Evolutionary conservation across 495 filamentous ascomycete genomes (phyloP).

Genomic region (Tuber indicum): DNA sequence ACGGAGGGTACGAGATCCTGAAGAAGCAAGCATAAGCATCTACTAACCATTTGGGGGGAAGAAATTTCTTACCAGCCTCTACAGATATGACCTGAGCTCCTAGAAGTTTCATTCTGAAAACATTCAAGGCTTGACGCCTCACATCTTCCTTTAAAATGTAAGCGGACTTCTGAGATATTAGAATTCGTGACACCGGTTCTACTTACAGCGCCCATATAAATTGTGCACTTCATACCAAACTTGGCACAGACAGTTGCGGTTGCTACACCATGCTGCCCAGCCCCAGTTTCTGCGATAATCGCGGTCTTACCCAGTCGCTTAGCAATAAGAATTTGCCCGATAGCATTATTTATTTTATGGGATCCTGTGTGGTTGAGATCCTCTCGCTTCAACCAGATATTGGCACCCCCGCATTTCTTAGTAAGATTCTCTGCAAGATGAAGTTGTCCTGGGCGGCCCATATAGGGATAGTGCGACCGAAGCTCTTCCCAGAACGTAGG

Average conservation of each 20-base stretch:
- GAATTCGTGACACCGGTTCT: neutral
- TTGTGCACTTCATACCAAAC: slow-evolving; percentile 90
- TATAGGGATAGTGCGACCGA: slow-evolving; percentile 93
- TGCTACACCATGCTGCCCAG: slow-evolving; percentile 91
- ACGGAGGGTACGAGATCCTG: slow-evolving; percentile 59
- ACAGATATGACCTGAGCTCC: slow-evolving; percentile 82
- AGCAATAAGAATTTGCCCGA: slow-evolving; percentile 83
- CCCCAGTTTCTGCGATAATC: slow-evolving; percentile 93
- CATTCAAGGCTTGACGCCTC: slow-evolving; percentile 84
- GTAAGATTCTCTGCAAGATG: slow-evolving; percentile 84
- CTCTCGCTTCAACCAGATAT: slow-evolving; percentile 92
- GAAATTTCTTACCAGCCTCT: slow-evolving; percentile 59
- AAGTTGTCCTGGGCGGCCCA: slow-evolving; percentile 87
- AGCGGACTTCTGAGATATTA: neutral
- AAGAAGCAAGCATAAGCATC: neutral
- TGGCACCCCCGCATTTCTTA: slow-evolving; percentile 79
- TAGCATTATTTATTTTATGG: slow-evolving; percentile 96
- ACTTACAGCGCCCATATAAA: slow-evolving; percentile 80
- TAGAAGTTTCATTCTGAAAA: slow-evolving; percentile 93
- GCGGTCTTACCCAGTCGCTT: slow-evolving; percentile 76
- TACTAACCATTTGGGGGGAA: neutral
- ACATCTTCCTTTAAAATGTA: slow-evolving; percentile 62
- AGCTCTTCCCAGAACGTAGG: slow-evolving; percentile 96
- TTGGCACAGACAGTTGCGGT: slow-evolving; percentile 94
- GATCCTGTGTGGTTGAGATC: slow-evolving; percentile 81